These are phyloP conservation scores for Mycena crocata DNA, from an alignment of 768 basidiomycete species.

Conservation along the genomic window DNA sequence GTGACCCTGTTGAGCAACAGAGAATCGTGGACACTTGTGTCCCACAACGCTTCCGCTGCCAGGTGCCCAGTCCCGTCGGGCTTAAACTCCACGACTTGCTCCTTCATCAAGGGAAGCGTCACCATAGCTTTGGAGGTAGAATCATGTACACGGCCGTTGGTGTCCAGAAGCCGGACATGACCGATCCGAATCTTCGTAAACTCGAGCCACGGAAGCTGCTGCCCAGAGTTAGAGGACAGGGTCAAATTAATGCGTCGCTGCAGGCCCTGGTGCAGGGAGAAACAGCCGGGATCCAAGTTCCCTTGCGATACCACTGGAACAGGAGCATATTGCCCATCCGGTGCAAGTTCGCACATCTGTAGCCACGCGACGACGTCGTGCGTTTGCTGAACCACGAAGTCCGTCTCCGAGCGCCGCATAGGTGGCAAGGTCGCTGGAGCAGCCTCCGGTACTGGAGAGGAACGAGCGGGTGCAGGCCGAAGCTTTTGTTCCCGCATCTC, in stretches of 20 bases:
- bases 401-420: conserved; percentile 94
- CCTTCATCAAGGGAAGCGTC: conserved; percentile 79
- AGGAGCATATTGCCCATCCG: conserved; percentile 85
- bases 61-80: conserved; percentile 86
- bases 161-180: conserved; percentile 86
- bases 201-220: conserved; percentile 88
- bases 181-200: conserved; percentile 82
- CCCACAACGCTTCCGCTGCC: conserved; percentile 85
- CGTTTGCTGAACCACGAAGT: conserved; percentile 86
- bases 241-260: conserved; percentile 85
- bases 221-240: conserved; percentile 89
- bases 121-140: conserved; percentile 77
- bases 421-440: conserved; percentile 61
- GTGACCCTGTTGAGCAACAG: conserved; percentile 89
- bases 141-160: conserved; percentile 84
- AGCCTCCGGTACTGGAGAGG: conserved; percentile 52
- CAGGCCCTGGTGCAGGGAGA: conserved; percentile 92
- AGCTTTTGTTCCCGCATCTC: conserved; percentile 85
- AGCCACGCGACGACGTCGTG: conserved; percentile 94
- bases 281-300: conserved; percentile 83
- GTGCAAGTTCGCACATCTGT: conserved; percentile 87
- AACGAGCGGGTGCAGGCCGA: conserved; percentile 50
- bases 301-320: conserved; percentile 85
- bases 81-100: conserved; percentile 79
- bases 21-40: conserved; percentile 92